Conservation (phyloP, 768 basidiomycete species). For the Pisolithus tinctorius region DNA sequence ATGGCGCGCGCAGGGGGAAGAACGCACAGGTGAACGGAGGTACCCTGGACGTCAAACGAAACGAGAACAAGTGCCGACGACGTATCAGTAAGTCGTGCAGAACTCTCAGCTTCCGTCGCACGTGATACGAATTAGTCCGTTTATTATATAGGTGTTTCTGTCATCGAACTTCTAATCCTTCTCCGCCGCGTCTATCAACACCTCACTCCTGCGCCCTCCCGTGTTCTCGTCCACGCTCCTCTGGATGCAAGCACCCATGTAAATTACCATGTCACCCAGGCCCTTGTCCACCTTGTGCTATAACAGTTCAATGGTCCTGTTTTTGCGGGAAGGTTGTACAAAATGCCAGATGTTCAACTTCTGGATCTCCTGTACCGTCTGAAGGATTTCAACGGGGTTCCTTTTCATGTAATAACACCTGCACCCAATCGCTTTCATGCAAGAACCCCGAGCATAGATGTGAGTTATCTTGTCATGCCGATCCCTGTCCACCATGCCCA, state of each 20-base stretch:
- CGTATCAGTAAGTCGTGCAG: slow-evolving; percentile 48
- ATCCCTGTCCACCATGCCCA: slow-evolving; percentile 62
- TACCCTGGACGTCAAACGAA: slow-evolving; percentile 91
- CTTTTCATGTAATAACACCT: slow-evolving; percentile 32
- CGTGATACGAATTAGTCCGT: background rate
- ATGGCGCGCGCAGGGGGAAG: slow-evolving; percentile 65
- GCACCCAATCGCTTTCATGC: slow-evolving; percentile 49
- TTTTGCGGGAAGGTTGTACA: slow-evolving; percentile 59
- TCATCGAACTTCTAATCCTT: slow-evolving; percentile 63
- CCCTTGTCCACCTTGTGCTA: slow-evolving; percentile 89
- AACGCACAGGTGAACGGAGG: slow-evolving; percentile 72
- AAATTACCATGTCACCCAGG: slow-evolving; percentile 88
- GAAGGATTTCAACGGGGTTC: slow-evolving; percentile 1
- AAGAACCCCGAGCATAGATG: slow-evolving; percentile 64
- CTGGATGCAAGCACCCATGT: slow-evolving; percentile 73
- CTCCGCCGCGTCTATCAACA: slow-evolving; percentile 59
- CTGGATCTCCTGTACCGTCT: background rate
- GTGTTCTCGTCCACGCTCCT: no score
- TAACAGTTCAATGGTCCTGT: slow-evolving; percentile 72
- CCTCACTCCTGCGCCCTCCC: slow-evolving; percentile 73
- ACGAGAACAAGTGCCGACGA: slow-evolving; percentile 55
- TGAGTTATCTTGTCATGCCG: slow-evolving; percentile 63
- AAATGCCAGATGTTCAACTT: background rate
- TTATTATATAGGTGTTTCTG: slow-evolving; percentile 83
- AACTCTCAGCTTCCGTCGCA: background rate